Evolutionary conservation across 257 asterid species (phyloP).

Genomic region (Solanum tacnaense): DNA sequence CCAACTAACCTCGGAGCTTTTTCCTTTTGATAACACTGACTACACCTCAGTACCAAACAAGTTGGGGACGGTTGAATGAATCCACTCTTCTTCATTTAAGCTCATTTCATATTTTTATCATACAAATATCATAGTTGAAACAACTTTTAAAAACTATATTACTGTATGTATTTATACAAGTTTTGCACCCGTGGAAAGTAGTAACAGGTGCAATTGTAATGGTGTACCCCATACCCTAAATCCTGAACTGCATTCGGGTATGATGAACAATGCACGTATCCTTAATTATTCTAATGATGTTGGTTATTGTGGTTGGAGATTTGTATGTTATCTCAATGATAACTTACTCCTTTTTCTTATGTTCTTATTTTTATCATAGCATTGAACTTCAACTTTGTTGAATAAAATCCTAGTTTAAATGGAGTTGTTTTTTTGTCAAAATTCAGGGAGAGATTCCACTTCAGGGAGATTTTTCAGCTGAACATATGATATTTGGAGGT

Average conservation of each 20-base stretch:
- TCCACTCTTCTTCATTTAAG: background rate
- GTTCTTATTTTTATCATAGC: background rate
- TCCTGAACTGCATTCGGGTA: background rate
- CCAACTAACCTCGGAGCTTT: background rate
- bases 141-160: background rate
- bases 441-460: conserved; percentile 91
- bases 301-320: background rate
- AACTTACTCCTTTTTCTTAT: background rate
- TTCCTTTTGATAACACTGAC: background rate
- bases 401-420: background rate
- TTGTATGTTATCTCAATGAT: background rate
- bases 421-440: conserved; percentile 1
- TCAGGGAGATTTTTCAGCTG: conserved; percentile 98
- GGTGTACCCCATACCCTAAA: background rate
- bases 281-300: background rate
- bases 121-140: no score
- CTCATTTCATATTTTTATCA: background rate
- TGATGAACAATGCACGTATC: background rate
- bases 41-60: background rate
- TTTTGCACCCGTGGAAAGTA: background rate
- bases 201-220: background rate
- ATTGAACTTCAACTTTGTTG: background rate
- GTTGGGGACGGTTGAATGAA: background rate
- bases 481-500: conserved; percentile 99
- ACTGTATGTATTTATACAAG: background rate